phyloP scores from a whole-genome alignment of 2,329 filamentous ascomycete species.

The Paraphoma sp. region DNA sequence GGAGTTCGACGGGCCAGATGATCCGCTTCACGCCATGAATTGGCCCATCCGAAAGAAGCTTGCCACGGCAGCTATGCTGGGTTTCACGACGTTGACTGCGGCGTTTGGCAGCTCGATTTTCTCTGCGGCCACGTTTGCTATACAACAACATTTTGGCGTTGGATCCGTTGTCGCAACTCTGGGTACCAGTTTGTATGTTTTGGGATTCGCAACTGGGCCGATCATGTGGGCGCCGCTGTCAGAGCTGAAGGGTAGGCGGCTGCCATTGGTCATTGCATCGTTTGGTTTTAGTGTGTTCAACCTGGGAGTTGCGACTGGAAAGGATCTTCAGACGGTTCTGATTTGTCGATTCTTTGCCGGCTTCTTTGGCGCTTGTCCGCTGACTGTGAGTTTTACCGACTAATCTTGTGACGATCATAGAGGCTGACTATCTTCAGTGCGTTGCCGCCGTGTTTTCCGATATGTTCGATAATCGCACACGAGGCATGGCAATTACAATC shows the following conservation, averaged over 20 bases:
- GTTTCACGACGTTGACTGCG: constrained; percentile 72
- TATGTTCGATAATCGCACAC: constrained; percentile 57
- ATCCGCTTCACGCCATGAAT: constrained; percentile 86
- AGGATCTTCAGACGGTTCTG: constrained; percentile 61
- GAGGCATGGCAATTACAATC: constrained; percentile 54
- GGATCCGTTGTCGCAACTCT: constrained; percentile 57
- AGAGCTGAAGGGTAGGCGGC: constrained; percentile 57
- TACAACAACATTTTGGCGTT: constrained; percentile 51
- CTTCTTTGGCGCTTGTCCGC: constrained; percentile 61
- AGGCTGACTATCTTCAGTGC: constrained; percentile 24
- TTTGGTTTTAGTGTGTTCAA: constrained; percentile 61
- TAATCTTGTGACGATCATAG: neutral
- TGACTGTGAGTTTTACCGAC: constrained; percentile 53
- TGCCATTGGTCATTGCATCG: constrained; percentile 57
- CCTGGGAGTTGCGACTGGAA: constrained; percentile 56
- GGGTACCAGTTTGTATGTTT: constrained; percentile 58
- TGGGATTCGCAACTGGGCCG: constrained; percentile 57
- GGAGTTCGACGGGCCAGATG: constrained; percentile 80
- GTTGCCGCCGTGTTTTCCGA: constrained; percentile 64
- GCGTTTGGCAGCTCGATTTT: constrained; percentile 66
- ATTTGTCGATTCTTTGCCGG: constrained; percentile 61
- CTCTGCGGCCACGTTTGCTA: constrained; percentile 45
- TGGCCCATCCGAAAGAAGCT: constrained; percentile 83
- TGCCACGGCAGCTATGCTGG: constrained; percentile 70
- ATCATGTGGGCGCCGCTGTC: constrained; percentile 58